phyloP scores from a whole-genome alignment of 306 rosid genomes.

The Quercus suber region DNA sequence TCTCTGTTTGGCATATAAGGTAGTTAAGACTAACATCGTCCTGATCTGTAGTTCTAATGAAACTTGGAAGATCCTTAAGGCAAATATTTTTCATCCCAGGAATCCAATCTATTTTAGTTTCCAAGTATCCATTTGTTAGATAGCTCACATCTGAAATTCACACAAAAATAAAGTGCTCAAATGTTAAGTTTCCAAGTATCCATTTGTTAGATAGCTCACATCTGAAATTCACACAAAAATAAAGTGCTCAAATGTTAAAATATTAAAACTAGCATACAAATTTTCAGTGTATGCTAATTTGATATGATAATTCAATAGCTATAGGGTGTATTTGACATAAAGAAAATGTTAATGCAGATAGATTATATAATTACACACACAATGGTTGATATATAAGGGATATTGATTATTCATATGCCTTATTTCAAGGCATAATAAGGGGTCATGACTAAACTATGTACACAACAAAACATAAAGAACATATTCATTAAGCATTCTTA shows the following conservation, averaged over 20 bases:
- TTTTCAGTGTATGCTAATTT: too few relatives aligned
- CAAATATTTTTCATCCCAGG: conserved; percentile 38
- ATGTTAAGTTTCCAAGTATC: conserved; percentile 24
- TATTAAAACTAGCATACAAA: neutral
- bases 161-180: neutral
- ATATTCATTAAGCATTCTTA: too few relatives aligned
- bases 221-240: conserved; percentile 21
- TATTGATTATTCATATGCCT: too few relatives aligned
- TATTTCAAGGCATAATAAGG: too few relatives aligned
- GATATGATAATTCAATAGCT: too few relatives aligned
- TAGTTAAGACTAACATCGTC: conserved; percentile 23
- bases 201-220: conserved; percentile 28
- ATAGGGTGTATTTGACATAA: too few relatives aligned
- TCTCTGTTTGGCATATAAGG: conserved; percentile 25
- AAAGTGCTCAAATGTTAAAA: neutral
- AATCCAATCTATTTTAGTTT: conserved; percentile 38
- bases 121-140: conserved; percentile 31
- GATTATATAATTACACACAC: too few relatives aligned
- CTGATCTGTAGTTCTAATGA: conserved; percentile 27
- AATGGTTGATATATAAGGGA: too few relatives aligned
- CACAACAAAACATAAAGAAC: too few relatives aligned
- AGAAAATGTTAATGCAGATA: too few relatives aligned
- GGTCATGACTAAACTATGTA: too few relatives aligned
- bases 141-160: conserved; percentile 28
- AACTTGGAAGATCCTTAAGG: conserved; percentile 33